These are phyloP conservation scores for Globisporangium cylindrosporum DNA, from an alignment of 352 stramenopile species.

Conservation along the genomic window DNA sequence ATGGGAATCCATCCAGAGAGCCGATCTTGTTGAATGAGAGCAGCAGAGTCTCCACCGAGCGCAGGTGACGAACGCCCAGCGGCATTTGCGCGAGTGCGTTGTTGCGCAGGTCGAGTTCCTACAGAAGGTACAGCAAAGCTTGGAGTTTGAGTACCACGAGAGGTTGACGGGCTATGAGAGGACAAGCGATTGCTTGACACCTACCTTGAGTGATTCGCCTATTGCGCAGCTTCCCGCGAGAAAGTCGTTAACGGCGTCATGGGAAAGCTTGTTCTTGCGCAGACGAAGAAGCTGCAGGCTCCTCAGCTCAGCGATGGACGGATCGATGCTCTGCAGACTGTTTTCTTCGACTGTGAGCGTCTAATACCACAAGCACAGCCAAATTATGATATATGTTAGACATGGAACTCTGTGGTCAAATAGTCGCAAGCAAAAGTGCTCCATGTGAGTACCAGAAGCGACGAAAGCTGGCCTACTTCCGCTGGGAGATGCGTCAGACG, in stretches of 20 bases:
- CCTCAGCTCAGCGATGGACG: constrained; percentile 38
- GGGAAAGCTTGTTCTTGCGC: constrained; percentile 71
- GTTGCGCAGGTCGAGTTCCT: constrained; percentile 76
- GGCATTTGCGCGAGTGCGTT: constrained; percentile 57
- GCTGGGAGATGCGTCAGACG: constrained; percentile 39
- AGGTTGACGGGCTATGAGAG: not conserved
- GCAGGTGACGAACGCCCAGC: constrained; percentile 29
- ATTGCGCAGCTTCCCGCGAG: constrained; percentile 24
- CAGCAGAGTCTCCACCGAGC: constrained; percentile 55
- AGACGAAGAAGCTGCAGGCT: constrained; percentile 59
- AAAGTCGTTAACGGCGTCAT: constrained; percentile 40
- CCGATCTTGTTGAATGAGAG: constrained; percentile 74
- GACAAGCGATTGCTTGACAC: not conserved
- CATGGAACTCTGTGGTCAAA: too few species aligned
- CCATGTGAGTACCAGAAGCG: constrained; percentile 35
- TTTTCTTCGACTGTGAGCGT: constrained; percentile 76
- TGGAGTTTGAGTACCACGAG: not conserved
- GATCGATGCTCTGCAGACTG: constrained; percentile 41
- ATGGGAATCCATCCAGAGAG: constrained; percentile 63
- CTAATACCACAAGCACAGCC: constrained; percentile 17
- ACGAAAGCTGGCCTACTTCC: constrained; percentile 40
- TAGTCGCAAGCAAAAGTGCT: not conserved
- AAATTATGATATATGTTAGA: not conserved
- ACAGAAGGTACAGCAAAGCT: not conserved
- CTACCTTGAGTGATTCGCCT: constrained; percentile 30